A percentile compares a stretch with the other conserved stretches of the same genome.
Evolutionary conservation across 805 yeast species (phyloP).

Genomic region (Saturnispora bothae): DNA sequence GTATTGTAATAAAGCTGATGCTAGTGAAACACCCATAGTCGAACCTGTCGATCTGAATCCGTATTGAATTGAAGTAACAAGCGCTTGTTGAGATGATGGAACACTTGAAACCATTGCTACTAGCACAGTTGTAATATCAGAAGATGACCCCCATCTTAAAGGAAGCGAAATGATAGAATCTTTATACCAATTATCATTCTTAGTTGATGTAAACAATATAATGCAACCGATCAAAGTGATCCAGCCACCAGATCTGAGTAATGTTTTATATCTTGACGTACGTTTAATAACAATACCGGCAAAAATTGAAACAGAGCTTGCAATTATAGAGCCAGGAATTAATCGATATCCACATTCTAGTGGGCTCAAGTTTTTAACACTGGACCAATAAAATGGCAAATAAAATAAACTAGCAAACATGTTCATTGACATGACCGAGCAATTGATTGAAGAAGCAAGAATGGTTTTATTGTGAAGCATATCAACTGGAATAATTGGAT

Average conservation of each 20-base stretch:
- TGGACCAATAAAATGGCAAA: constrained; percentile 50
- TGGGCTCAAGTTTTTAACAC: constrained; percentile 21
- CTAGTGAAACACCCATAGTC: constrained; percentile 41
- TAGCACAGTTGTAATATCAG: constrained; percentile 58
- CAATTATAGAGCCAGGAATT: constrained; percentile 53
- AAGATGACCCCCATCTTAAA: constrained; percentile 58
- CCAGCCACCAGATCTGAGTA: constrained; percentile 29
- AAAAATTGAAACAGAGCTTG: constrained; percentile 54
- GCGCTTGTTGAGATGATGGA: constrained; percentile 59
- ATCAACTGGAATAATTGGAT: constrained; percentile 61
- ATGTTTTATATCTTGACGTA: constrained; percentile 53
- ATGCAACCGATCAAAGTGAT: constrained; percentile 40
- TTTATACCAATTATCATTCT: constrained; percentile 16
- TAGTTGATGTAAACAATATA: constrained; percentile 21
- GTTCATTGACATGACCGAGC: constrained; percentile 64
- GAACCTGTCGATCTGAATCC: constrained; percentile 51
- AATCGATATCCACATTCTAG: constrained; percentile 31
- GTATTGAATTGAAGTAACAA: constrained; percentile 83
- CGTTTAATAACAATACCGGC: constrained; percentile 57
- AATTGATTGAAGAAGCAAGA: constrained; percentile 52
- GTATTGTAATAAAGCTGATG: constrained; percentile 36
- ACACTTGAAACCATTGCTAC: constrained; percentile 72
- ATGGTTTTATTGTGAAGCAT: constrained; percentile 50
- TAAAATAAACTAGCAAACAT: constrained; percentile 55
- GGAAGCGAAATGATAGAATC: constrained; percentile 39